Conservation (phyloP, 169 alveolate genomes). For the Cryptosporidium sp. region DNA sequence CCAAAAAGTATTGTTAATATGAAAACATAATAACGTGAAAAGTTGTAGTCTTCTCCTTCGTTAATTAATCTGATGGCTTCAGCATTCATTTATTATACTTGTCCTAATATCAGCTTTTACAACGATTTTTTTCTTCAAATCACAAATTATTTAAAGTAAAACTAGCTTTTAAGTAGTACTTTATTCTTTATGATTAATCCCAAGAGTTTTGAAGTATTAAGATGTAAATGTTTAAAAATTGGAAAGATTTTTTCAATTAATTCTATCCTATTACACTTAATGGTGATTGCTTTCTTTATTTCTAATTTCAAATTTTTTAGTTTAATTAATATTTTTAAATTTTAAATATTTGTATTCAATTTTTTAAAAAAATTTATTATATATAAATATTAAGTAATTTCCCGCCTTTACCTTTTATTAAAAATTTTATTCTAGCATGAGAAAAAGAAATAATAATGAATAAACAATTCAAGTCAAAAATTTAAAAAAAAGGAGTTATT, state of each 20-base stretch:
- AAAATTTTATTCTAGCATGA: not conserved
- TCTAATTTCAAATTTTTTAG: too few relatives aligned
- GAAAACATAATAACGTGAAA: constrained; percentile 15
- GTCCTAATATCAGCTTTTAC: not conserved
- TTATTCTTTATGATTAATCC: not conserved
- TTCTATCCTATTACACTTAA: too few relatives aligned
- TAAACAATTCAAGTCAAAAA: not conserved
- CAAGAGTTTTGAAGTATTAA: not conserved
- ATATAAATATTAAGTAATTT: too few relatives aligned
- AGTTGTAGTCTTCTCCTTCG: constrained; percentile 29
- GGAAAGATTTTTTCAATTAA: too few relatives aligned
- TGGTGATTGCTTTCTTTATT: not conserved
- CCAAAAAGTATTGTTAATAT: constrained; percentile 1
- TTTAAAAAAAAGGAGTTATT: not conserved
- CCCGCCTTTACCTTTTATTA: not conserved
- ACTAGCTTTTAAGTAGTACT: too few relatives aligned
- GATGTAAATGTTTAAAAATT: too few relatives aligned
- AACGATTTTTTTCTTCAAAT: not conserved
- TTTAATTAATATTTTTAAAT: too few relatives aligned
- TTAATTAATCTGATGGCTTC: constrained; percentile 24
- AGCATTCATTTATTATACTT: constrained; percentile 20
- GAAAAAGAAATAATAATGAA: not conserved
- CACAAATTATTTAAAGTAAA: not conserved
- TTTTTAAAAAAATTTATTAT: too few relatives aligned
- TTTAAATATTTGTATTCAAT: too few relatives aligned